Percentiles rank a stretch among this genome's conserved stretches.
Evolutionary conservation across 1,139 yeast species (phyloP).

Genomic region (Geotrichum restrictum): DNA sequence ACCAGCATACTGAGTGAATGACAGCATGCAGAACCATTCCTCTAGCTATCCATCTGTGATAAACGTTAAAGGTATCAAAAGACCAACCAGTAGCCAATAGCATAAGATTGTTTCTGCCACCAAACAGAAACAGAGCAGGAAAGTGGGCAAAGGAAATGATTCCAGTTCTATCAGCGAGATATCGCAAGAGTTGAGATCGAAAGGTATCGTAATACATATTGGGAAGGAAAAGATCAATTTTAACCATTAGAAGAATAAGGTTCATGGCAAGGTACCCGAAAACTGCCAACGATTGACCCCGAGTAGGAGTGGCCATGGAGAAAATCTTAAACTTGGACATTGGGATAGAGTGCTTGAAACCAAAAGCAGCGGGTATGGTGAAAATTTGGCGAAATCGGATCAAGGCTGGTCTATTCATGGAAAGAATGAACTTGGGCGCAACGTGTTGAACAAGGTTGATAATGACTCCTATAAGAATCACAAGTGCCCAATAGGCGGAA

Average conservation of each 20-base stretch:
- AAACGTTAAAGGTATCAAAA: conserved; percentile 53
- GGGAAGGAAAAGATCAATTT: conserved; percentile 23
- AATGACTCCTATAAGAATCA: conserved; percentile 25
- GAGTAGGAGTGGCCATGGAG: conserved; percentile 31
- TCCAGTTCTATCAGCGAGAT: conserved; percentile 53
- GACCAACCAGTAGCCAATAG: conserved; percentile 58
- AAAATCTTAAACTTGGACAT: conserved; percentile 24
- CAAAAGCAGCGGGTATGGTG: conserved; percentile 36
- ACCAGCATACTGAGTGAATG: conserved; percentile 35
- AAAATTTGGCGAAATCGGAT: conserved; percentile 29
- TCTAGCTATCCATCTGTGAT: conserved; percentile 61
- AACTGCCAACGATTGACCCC: conserved; percentile 34
- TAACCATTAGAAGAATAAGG: conserved; percentile 28
- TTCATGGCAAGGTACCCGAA: conserved; percentile 31
- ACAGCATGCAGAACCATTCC: conserved; percentile 48
- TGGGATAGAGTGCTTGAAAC: conserved; percentile 33
- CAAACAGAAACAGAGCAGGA: conserved; percentile 54
- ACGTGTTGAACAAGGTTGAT: conserved; percentile 22
- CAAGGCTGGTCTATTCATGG: conserved; percentile 19
- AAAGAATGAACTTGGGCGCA: conserved; percentile 15
- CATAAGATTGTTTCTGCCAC: conserved; percentile 59
- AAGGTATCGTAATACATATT: conserved; percentile 21
- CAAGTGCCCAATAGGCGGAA: conserved; percentile 29
- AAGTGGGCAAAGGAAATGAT: conserved; percentile 49
- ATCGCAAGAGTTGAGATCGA: conserved; percentile 30